Conservation (phyloP, 2,329 filamentous ascomycete species). For the Orbilia oligospora region DNA sequence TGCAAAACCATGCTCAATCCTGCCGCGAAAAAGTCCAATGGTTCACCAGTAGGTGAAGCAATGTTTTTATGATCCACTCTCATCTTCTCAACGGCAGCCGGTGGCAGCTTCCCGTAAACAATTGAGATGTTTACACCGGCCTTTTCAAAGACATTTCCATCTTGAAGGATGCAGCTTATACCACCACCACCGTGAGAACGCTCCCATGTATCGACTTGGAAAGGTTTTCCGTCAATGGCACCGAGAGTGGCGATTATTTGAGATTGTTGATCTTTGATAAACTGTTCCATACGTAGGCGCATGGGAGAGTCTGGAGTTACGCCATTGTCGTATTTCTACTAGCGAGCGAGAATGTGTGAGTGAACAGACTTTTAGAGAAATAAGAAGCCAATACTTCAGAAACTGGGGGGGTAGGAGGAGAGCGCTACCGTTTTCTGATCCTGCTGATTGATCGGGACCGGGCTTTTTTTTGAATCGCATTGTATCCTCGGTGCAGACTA, state of each 20-base stretch:
- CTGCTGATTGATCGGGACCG: conserved; percentile 52
- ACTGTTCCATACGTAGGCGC: conserved; percentile 96
- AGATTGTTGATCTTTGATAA: conserved; percentile 93
- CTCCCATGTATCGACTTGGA: conserved; percentile 87
- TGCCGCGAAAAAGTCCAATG: conserved; percentile 93
- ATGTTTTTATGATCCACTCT: conserved; percentile 93
- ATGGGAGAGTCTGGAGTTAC: conserved; percentile 87
- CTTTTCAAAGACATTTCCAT: conserved; percentile 98
- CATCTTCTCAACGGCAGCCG: conserved; percentile 92
- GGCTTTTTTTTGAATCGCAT: conserved; percentile 56
- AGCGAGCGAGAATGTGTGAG: conserved; percentile 33
- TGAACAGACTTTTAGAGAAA: conserved; percentile 52
- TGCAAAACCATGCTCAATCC: conserved; percentile 94
- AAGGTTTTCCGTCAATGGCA: conserved; percentile 84
- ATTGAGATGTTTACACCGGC: conserved; percentile 95
- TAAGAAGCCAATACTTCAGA: not conserved
- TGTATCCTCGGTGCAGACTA: conserved; percentile 45
- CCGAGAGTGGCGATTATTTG: conserved; percentile 88
- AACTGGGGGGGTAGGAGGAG: conserved; percentile 30
- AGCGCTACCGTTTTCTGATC: conserved; percentile 51
- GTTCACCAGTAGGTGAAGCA: conserved; percentile 80
- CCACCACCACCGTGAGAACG: conserved; percentile 86
- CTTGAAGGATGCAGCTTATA: conserved; percentile 93
- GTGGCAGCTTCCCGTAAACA: conserved; percentile 91
- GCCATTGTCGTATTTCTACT: conserved; percentile 80